Evolutionary conservation across 129 eudicot species (phyloP).

Genomic region (Artemisia argyi): DNA sequence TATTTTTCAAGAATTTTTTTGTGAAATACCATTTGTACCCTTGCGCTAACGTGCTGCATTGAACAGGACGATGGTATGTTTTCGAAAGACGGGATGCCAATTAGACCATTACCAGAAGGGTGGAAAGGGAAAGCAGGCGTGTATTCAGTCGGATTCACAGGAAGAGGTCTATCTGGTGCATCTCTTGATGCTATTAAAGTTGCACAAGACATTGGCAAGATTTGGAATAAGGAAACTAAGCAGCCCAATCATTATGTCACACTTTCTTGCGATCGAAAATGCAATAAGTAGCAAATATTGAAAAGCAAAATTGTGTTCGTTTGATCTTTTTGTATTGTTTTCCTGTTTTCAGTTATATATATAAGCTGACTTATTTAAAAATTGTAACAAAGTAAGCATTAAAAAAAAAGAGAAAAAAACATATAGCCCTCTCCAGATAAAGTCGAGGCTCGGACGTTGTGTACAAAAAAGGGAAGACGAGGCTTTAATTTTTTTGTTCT

Average conservation of each 20-base stretch:
- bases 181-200: slow-evolving; percentile 78
- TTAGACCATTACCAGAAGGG: slow-evolving; percentile 70
- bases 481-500: slow-evolving; percentile 18
- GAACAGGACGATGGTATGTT: slow-evolving; percentile 77
- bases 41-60: slow-evolving; percentile 17
- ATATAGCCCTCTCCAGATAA: slow-evolving; percentile 76
- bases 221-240: slow-evolving; percentile 82
- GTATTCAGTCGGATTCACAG: slow-evolving; percentile 92
- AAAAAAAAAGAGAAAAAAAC: slow-evolving; percentile 20
- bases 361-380: slow-evolving; percentile 28
- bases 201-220: slow-evolving; percentile 71
- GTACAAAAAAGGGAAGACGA: slow-evolving; percentile 52
- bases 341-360: slow-evolving; percentile 17
- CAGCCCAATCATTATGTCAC: slow-evolving; percentile 59
- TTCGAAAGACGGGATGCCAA: slow-evolving; percentile 67
- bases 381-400: slow-evolving; percentile 4
- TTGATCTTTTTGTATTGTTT: slow-evolving; percentile 12
- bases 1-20: not conserved
- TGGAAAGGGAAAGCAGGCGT: slow-evolving; percentile 93
- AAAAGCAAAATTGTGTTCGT: slow-evolving; percentile 22
- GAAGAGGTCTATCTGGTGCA: slow-evolving; percentile 87
- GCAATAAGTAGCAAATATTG: slow-evolving; percentile 40
- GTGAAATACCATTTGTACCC: slow-evolving; percentile 30
- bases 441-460: slow-evolving; percentile 48
- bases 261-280: slow-evolving; percentile 54